Conservation (phyloP, 192 early-diverging fungal species). For the Podila horticola region DNA sequence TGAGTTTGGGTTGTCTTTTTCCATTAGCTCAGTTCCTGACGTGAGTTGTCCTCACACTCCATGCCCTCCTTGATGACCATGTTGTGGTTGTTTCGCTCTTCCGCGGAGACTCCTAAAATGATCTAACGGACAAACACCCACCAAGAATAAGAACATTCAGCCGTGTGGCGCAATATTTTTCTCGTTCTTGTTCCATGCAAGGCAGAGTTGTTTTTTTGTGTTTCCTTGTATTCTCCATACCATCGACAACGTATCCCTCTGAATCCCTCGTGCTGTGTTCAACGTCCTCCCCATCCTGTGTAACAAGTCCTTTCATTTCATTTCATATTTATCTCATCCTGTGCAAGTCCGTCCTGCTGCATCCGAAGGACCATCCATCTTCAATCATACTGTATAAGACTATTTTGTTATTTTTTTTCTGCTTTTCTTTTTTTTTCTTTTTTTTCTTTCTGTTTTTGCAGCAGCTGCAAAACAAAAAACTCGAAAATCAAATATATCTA, state of each 20-base stretch:
- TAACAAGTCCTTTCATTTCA: not conserved
- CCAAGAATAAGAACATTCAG: no score
- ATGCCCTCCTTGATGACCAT: constrained; percentile 1
- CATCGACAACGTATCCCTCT: not conserved
- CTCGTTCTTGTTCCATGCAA: not conserved
- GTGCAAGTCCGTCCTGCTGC: no score
- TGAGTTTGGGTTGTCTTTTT: no score
- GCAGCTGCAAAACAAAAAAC: no score
- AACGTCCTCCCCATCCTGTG: not conserved
- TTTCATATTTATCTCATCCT: no score
- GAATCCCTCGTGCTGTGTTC: not conserved
- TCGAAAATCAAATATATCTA: constrained; percentile 4
- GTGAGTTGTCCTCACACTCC: no score
- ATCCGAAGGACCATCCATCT: no score
- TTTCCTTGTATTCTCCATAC: not conserved
- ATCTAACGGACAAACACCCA: no score
- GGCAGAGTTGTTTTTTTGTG: not conserved
- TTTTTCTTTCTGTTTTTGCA: constrained; percentile 6
- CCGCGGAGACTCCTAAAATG: no score
- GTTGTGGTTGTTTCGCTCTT: not conserved
- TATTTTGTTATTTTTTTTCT: not conserved
- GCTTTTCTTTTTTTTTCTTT: not conserved
- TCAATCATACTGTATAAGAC: not conserved
- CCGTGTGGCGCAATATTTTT: not conserved
- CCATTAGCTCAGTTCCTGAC: no score